Evolutionary conservation across 2,329 filamentous ascomycete species (phyloP).

Genomic region (Pseudomassariella vexata): DNA sequence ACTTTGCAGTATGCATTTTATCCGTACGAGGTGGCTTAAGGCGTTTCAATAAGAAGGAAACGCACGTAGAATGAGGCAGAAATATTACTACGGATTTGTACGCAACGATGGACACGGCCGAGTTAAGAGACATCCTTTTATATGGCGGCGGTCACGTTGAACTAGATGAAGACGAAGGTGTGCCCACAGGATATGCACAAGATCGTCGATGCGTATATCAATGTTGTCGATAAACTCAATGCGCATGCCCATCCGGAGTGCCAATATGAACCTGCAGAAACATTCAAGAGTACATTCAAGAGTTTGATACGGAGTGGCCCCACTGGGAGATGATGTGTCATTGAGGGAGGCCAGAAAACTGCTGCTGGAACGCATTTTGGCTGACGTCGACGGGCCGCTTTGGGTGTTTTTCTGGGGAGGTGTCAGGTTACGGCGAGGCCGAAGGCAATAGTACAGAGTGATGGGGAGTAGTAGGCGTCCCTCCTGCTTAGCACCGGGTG

Average conservation of each 20-base stretch:
- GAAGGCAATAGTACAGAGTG: too few species aligned
- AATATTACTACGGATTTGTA: too few species aligned
- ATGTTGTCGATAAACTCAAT: constrained; percentile 41
- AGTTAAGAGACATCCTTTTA: too few species aligned
- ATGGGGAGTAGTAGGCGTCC: too few species aligned
- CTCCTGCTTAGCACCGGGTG: too few species aligned
- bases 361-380: constrained; percentile 26
- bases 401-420: constrained; percentile 49
- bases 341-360: constrained; percentile 34
- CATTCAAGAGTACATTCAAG: constrained; percentile 24
- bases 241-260: constrained; percentile 37
- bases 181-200: constrained; percentile 35
- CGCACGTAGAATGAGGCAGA: too few species aligned
- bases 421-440: too few species aligned
- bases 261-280: constrained; percentile 32
- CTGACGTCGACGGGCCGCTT: constrained; percentile 30
- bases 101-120: too few species aligned
- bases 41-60: background rate
- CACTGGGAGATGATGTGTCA: constrained; percentile 22
- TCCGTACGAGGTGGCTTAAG: constrained; percentile 3
- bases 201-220: constrained; percentile 36
- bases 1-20: constrained; percentile 4
- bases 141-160: constrained; percentile 34
- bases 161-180: constrained; percentile 35
- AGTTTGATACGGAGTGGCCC: constrained; percentile 31